phyloP scores from a whole-genome alignment of 176 grass and related monocot species.

The Phyllostachys edulis region DNA sequence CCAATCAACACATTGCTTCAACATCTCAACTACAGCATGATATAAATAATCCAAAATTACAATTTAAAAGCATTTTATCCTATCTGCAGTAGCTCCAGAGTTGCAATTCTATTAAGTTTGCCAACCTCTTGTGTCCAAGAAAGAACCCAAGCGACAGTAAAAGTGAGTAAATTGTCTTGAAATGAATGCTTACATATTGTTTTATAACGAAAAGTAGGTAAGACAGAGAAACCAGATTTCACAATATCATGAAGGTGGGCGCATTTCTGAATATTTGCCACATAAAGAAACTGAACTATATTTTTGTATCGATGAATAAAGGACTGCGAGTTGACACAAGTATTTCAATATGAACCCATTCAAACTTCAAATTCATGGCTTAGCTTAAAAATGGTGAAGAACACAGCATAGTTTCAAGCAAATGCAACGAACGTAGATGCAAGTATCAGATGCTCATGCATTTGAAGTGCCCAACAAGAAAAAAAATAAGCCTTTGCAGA shows the following conservation, averaged over 20 bases:
- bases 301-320: constrained; percentile 1
- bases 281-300: neutral
- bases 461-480: neutral
- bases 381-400: neutral
- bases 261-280: neutral
- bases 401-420: constrained; percentile 3
- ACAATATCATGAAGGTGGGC: neutral
- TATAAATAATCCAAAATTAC: neutral
- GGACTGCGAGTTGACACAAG: neutral
- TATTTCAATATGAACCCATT: neutral
- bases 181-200: constrained; percentile 16
- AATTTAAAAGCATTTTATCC: neutral
- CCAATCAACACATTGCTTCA: neutral
- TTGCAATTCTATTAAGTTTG: neutral
- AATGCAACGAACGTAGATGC: neutral
- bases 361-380: neutral
- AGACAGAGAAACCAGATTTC: neutral
- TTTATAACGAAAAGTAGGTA: neutral
- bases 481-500: neutral
- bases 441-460: neutral
- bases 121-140: neutral
- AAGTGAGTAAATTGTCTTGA: neutral
- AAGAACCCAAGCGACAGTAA: neutral
- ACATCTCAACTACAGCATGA: neutral
- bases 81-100: neutral